Conservation (phyloP, 108 stramenopile genomes). For the Cylindrotheca closterium region DNA sequence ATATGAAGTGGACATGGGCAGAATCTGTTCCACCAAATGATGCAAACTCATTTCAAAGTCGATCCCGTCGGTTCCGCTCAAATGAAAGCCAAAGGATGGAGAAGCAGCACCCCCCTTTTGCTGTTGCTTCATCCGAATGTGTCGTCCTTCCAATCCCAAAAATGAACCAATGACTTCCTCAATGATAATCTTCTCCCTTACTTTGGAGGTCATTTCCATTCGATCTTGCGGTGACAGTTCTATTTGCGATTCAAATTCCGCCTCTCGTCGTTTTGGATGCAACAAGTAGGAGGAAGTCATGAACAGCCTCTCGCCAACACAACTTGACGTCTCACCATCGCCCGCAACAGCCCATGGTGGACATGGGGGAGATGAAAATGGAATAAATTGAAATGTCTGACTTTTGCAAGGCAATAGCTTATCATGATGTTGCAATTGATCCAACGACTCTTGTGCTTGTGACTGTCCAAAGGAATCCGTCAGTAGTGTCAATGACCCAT, state of each 20-base stretch:
- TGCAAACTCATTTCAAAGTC: constrained; percentile 54
- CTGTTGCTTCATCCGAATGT: constrained; percentile 34
- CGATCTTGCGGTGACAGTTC: constrained; percentile 16
- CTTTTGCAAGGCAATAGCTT: constrained; percentile 41
- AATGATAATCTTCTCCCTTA: constrained; percentile 63
- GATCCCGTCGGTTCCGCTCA: constrained; percentile 29
- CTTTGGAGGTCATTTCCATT: constrained; percentile 21
- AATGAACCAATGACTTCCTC: constrained; percentile 82
- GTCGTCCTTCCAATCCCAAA: constrained; percentile 76
- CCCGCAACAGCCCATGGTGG: constrained; percentile 55
- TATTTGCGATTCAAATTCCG: constrained; percentile 4
- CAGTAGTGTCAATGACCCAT: constrained; percentile 13
- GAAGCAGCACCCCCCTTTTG: constrained; percentile 3
- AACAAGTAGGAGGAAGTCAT: constrained; percentile 29
- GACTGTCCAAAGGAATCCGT: constrained; percentile 33
- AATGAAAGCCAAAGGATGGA: constrained; percentile 11
- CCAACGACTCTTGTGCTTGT: constrained; percentile 44
- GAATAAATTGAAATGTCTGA: constrained; percentile 65
- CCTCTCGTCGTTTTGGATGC: constrained; percentile 23
- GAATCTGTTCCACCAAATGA: constrained; percentile 55
- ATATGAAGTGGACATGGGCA: constrained; percentile 73
- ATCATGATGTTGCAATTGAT: constrained; percentile 49
- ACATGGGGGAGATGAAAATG: constrained; percentile 46
- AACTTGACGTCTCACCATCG: not conserved
- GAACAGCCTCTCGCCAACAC: constrained; percentile 47